A percentile compares a stretch with the other conserved stretches of the same genome.
Conservation (phyloP, 805 yeast species). For the Wickerhamiella slavikovae region DNA sequence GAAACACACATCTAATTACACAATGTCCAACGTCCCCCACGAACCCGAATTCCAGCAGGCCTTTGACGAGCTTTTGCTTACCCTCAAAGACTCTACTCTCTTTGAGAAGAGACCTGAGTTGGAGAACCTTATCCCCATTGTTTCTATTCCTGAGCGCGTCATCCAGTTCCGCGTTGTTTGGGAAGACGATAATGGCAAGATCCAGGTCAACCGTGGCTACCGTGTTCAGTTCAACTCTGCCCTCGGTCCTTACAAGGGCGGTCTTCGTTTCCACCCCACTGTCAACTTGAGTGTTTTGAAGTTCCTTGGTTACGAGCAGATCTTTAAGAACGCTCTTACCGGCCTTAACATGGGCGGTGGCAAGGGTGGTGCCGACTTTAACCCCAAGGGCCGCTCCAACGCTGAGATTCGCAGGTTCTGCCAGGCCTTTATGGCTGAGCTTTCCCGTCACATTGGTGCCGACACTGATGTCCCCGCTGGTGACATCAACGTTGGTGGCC, state of each 20-base stretch:
- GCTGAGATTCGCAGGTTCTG: conserved; percentile 93
- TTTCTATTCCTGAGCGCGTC: conserved; percentile 87
- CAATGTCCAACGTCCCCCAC: conserved; percentile 52
- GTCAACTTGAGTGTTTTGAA: conserved; percentile 89
- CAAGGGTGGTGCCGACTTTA: conserved; percentile 97
- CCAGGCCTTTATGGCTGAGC: conserved; percentile 85
- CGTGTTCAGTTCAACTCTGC: conserved; percentile 98
- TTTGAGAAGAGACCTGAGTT: conserved; percentile 80
- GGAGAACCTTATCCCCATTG: conserved; percentile 69
- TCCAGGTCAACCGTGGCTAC: conserved; percentile 92
- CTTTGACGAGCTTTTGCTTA: conserved; percentile 73
- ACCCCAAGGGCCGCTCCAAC: conserved; percentile 89
- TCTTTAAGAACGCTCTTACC: conserved; percentile 93
- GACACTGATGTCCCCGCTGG: conserved; percentile 99
- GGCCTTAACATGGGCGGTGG: conserved; percentile 99
- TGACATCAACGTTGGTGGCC: conserved; percentile 96
- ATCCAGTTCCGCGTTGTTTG: conserved; percentile 94
- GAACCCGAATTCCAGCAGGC: conserved; percentile 99
- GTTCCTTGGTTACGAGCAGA: conserved; percentile 95
- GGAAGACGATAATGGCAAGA: conserved; percentile 87
- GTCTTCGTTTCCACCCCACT: conserved; percentile 92
- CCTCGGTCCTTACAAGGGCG: conserved; percentile 98
- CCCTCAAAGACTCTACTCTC: conserved; percentile 78
- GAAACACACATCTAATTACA: too few relatives aligned
- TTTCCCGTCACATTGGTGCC: conserved; percentile 89